Evolutionary conservation across 1,139 yeast species (phyloP), one percentile per base, ranked within the genome.

Genomic region (Kluyveromyces sp.): DNA sequence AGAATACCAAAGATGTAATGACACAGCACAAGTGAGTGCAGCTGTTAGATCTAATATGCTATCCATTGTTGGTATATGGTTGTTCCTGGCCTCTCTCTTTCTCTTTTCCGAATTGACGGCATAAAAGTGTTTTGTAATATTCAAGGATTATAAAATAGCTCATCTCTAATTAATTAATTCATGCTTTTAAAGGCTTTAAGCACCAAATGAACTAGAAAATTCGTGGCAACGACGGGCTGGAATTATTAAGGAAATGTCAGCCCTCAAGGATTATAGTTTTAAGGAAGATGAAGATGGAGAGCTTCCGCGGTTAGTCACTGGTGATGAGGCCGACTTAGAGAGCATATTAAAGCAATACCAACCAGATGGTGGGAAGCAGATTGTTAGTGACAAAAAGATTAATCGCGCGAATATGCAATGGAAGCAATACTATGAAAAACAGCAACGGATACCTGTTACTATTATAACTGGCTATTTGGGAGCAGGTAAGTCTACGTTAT

Each of bases 381-480:
- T 64, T 27, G 66, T 63, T 3, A 55, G 61, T 33, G 54, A 56
- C 4, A 56, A 49, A 15, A 64, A 64, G 43, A 54, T 64, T 25
- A 52, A 50, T 6, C 52, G 58, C 27, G 63, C 59, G 3, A 64
- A 64, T 43, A 55, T 51, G 42, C 68, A 63, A 39, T 47, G 60
- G 35, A 50, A 55, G 43, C 51, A 47, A 46, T 40, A 48, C 45
- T 46, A 43, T 50, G 4, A 46, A 50, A 25, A 41, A 47, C 36
- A 34, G 34, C 29, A 45, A 44, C 40, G 50, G 54, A 92, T 90
- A 7, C 99, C 99, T 2, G 80, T 92, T 15, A 88, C 97, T 0
- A 87, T 92, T 27, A 81, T 94, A 34, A 92, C 97, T 0, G 99
- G 98, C 1, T 92, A 90, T 60, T 67, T 92, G 38, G 99, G 99